A percentile compares a stretch with the other conserved stretches of the same genome.
phyloP scores from a whole-genome alignment of 2,329 filamentous ascomycete species.

The Apiospora malaysiana region DNA sequence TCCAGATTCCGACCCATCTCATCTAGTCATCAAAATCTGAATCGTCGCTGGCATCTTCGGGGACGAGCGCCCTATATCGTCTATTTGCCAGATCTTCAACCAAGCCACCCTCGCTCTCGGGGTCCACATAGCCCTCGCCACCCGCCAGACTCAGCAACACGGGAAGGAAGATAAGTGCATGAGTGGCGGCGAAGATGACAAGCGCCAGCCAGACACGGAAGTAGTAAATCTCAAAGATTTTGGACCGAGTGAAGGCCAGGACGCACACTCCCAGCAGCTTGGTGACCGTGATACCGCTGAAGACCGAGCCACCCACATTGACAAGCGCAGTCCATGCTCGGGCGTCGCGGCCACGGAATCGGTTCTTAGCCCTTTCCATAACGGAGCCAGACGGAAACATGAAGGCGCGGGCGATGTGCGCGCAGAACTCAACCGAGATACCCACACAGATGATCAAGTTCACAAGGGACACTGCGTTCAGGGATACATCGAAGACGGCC shows the following conservation, averaged over 20 bases:
- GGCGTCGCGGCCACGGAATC: slow-evolving; percentile 82
- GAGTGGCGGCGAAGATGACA: slow-evolving; percentile 85
- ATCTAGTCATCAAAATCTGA: slow-evolving; percentile 65
- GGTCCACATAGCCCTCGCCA: slow-evolving; percentile 86
- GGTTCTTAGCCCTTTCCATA: slow-evolving; percentile 79
- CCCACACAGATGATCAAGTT: slow-evolving; percentile 97
- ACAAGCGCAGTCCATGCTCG: slow-evolving; percentile 92
- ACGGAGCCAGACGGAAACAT: slow-evolving; percentile 87
- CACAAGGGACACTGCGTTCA: slow-evolving; percentile 94
- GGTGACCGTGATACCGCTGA: slow-evolving; percentile 94
- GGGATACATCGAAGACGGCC: slow-evolving; percentile 84
- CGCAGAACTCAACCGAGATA: slow-evolving; percentile 96
- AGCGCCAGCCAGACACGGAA: slow-evolving; percentile 96
- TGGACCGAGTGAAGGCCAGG: slow-evolving; percentile 91
- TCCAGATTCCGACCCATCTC: background rate
- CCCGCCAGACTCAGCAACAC: slow-evolving; percentile 87
- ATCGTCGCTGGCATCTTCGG: slow-evolving; percentile 79
- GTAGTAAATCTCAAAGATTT: slow-evolving; percentile 99
- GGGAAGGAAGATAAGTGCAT: slow-evolving; percentile 90
- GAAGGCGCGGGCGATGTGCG: slow-evolving; percentile 93
- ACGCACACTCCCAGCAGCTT: slow-evolving; percentile 93
- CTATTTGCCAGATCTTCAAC: slow-evolving; percentile 86
- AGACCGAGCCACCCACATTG: slow-evolving; percentile 93
- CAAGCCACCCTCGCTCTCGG: slow-evolving; percentile 84
- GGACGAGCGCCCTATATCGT: slow-evolving; percentile 76